Conservation (phyloP, 2,329 filamentous ascomycete genomes). For the Trichoderma breve region DNA sequence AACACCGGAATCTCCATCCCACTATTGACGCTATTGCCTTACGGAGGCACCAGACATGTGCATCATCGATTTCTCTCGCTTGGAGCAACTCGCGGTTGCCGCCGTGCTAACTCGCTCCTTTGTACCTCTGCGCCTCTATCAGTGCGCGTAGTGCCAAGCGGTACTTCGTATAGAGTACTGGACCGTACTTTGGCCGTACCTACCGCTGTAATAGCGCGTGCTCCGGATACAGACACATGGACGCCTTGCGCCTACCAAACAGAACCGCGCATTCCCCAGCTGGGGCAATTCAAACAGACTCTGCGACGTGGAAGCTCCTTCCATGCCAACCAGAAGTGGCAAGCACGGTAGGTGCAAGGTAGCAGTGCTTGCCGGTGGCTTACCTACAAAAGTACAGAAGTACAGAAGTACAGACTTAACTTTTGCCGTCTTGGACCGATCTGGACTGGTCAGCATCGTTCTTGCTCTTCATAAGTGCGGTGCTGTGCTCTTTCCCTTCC, state of each 20-base stretch:
- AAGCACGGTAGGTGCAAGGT: constrained; percentile 3
- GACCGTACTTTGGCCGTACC: not conserved
- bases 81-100: not conserved
- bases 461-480: not conserved
- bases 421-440: constrained; percentile 4
- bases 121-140: not conserved
- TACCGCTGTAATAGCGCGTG: not conserved
- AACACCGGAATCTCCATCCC: not conserved
- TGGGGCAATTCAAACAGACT: not conserved
- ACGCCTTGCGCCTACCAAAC: not conserved
- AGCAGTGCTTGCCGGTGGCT: constrained; percentile 8
- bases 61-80: not conserved
- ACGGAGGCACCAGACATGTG: not conserved
- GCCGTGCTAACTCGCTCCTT: not conserved
- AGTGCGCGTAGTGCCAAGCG: not conserved
- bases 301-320: not conserved
- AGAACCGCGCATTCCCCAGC: not conserved
- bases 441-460: not conserved
- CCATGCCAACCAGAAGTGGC: constrained; percentile 11
- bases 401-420: not conserved
- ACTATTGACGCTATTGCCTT: not conserved
- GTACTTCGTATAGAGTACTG: not conserved
- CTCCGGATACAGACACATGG: not conserved
- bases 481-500: not conserved
- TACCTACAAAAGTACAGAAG: not conserved